Evolutionary conservation across 495 filamentous ascomycete genomes (phyloP).

Genomic region (Hypoxylon crocopeplum): DNA sequence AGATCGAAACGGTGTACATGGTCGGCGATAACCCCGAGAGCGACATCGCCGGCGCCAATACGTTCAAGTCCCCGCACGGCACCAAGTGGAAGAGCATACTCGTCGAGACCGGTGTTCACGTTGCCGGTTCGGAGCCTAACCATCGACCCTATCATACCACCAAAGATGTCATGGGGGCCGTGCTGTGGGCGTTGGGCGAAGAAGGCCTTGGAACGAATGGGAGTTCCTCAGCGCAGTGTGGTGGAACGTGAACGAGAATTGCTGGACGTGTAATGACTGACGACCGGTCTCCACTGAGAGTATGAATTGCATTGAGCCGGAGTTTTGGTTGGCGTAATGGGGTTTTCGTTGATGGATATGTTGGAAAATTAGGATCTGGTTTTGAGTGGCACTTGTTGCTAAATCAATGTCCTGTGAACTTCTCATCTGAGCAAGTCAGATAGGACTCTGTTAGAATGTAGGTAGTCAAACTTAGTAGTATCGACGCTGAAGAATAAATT

Average conservation of each 20-base stretch:
- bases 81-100: constrained; percentile 75
- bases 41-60: constrained; percentile 80
- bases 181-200: constrained; percentile 45
- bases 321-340: too few relatives aligned
- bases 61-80: constrained; percentile 63
- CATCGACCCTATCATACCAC: constrained; percentile 41
- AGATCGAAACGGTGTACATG: constrained; percentile 77
- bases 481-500: background rate
- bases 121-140: constrained; percentile 32
- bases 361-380: too few relatives aligned
- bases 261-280: too few relatives aligned
- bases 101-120: constrained; percentile 63
- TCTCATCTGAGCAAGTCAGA: too few relatives aligned
- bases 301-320: too few relatives aligned
- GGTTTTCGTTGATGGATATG: too few relatives aligned
- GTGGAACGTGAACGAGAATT: background rate
- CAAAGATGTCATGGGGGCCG: constrained; percentile 45
- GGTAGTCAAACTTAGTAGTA: too few relatives aligned
- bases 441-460: too few relatives aligned
- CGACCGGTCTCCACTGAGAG: too few relatives aligned
- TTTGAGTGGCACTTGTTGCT: too few relatives aligned
- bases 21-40: constrained; percentile 85
- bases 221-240: background rate
- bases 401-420: too few relatives aligned
- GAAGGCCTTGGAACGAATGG: constrained; percentile 20